Base-by-base conservation (phyloP, 495 filamentous ascomycete species). In the Paragyromitra xinjiangensis region DNA sequence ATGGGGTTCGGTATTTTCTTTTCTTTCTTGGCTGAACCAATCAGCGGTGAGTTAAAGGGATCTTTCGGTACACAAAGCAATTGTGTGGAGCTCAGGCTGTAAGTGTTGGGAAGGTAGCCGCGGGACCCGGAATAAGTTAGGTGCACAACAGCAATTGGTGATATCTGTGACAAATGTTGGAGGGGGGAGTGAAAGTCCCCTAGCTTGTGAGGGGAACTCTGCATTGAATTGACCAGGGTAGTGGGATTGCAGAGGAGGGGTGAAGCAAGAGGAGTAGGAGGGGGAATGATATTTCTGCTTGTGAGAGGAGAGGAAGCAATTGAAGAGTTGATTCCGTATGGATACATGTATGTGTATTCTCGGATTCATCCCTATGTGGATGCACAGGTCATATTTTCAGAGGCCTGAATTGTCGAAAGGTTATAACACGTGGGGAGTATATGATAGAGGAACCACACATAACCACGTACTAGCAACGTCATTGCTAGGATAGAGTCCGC, bases 261-360 rank as follows among this genome's bases (percentile, higher is more conserved):
- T 5, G 40, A 40, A 11, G 40, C n/a, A 71, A 29, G 58, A 16
- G 55, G 5, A 48, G 12, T 12, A 42, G 42, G 3, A 39, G 64
- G 59, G 59, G 56, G 58, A 64, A 64, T 51, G 59, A 64, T 72
- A 64, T 55, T 64, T 64, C 56, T 64, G 69, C 45, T 53, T 22
- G 29, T 34, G 29, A 3, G 29, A 34, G 29, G 29, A 34, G 29
- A 34, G 29, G 29, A 34, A 34, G 29, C 29, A 34, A 34, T 34
- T 34, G 29, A 34, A 34, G 29, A 34, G 29, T 34, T 34, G 29
- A 34, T 34, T 34, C 29, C 29, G 29, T 5, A 48, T 48, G 11
- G 16, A 48, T 45, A 45, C 42, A 45, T 45, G 42, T 45, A 45
- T 48, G 44, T 48, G 16, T 48, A 16, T 48, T 12, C 11, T 16